Base-by-base conservation (phyloP, 495 filamentous ascomycete species). In the Tricharina praecox region DNA sequence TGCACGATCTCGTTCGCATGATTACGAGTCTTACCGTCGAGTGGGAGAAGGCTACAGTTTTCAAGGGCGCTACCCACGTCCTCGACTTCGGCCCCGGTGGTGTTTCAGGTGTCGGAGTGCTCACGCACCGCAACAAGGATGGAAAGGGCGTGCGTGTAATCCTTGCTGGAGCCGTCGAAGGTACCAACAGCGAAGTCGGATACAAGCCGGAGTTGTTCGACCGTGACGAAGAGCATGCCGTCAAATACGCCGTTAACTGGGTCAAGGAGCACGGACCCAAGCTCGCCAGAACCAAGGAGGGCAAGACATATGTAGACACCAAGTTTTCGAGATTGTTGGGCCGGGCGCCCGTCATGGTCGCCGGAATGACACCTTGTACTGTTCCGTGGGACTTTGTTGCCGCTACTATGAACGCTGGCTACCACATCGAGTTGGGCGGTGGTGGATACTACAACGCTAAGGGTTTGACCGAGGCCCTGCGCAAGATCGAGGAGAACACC, bases 161-260 rank as follows among this genome's bases (percentile, higher is more conserved):
- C 49, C 73, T 96, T 48, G 88, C 85, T 23, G 90, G 90, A 33
- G 74, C 85, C 18, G 81, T 97, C 52, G 83, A 86, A 55, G 87
- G 90, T 25, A 85, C 83, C 16, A 84, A 90, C 37, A 66, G 72
- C 26, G 90, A 94, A 61, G 80, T 96, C 36, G 90, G 90, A 41
- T 97, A 94, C 68, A 95, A 95, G 67, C 79, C 90, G 0, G 90
- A 96, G 64, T 69, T 97, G 11, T 97, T 97, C 50, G 88, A 99
- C 60, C 79, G 92, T 37, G 92, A 96, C 56, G 80, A 87, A 52
- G 78, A 82, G 56, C 77, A 93, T 53, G 85, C 90, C 1, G 83
- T 99, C 52, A 92, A 85, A 62, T 96, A 80, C 63, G 90, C 92
- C 23, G 77, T 85, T n/a, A 84, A 99, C 62, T 99, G 90, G 90